These are phyloP conservation scores for Marasmius fiardii DNA, from an alignment of 1,284 basidiomycete genomes.

Conservation along the genomic window DNA sequence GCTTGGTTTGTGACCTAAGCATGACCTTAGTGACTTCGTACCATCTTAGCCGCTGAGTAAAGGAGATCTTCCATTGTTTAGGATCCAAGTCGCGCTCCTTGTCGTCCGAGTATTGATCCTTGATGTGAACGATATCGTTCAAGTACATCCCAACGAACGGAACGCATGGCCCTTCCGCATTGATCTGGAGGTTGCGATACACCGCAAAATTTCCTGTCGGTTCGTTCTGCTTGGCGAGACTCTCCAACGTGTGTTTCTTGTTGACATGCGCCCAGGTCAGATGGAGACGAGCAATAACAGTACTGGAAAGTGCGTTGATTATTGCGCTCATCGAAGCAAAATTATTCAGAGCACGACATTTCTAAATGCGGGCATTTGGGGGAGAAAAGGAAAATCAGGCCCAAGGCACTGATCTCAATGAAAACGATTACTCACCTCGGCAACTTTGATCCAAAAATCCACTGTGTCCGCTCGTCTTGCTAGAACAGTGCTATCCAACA, in stretches of 20 bases:
- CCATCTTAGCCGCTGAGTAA: conserved; percentile 55
- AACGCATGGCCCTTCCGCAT: conserved; percentile 58
- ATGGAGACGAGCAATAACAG: conserved; percentile 52
- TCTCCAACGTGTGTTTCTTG: conserved; percentile 46
- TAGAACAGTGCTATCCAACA: conserved; percentile 48
- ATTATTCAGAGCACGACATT: conserved; percentile 63
- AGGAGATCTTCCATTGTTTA: conserved; percentile 34
- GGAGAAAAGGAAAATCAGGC: not conserved
- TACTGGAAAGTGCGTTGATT: conserved; percentile 57
- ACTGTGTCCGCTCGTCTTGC: conserved; percentile 56
- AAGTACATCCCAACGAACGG: conserved; percentile 66
- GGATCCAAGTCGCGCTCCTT: conserved; percentile 7
- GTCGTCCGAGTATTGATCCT: conserved; percentile 47
- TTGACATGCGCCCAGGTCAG: conserved; percentile 68
- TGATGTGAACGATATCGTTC: conserved; percentile 54
- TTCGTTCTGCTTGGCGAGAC: conserved; percentile 52
- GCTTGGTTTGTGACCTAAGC: conserved; percentile 52
- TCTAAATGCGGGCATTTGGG: conserved; percentile 35
- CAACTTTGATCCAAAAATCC: conserved; percentile 73
- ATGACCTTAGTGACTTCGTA: conserved; percentile 52
- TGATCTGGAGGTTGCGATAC: conserved; percentile 48
- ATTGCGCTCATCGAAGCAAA: conserved; percentile 67
- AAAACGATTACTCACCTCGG: conserved; percentile 50
- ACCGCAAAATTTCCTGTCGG: conserved; percentile 55
- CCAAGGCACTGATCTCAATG: not conserved